A percentile compares a stretch with the other conserved stretches of the same genome.
phyloP scores from a whole-genome alignment of 2,329 filamentous ascomycete genomes.

The Talaromyces sp. region DNA sequence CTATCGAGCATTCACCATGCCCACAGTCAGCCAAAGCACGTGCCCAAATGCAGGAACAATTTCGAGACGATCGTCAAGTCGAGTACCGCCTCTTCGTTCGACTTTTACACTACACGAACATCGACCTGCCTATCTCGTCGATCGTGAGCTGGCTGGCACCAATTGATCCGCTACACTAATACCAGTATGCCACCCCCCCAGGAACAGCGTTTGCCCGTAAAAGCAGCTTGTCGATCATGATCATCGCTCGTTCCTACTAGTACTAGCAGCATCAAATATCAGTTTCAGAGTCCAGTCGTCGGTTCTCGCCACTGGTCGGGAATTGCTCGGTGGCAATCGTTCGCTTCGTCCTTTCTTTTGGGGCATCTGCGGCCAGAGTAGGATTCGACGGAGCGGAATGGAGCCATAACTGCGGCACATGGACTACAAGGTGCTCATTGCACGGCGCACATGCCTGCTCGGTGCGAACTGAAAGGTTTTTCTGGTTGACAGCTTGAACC shows the following conservation, averaged over 20 bases:
- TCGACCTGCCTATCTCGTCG: neutral
- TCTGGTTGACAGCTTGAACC: neutral
- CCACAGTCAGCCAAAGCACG: neutral
- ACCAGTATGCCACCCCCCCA: neutral
- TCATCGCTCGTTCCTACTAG: neutral
- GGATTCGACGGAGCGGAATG: neutral
- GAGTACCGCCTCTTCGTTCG: too few relatives aligned
- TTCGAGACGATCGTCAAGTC: neutral
- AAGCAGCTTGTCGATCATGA: constrained; percentile 1
- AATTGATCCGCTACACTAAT: neutral
- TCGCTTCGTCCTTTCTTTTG: neutral
- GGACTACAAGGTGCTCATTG: constrained; percentile 1
- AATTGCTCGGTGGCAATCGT: neutral
- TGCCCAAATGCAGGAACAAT: neutral
- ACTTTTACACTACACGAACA: neutral
- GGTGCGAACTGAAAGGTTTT: neutral
- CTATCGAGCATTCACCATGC: neutral
- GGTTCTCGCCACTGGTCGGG: neutral
- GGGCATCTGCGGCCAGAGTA: neutral
- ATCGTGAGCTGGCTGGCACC: neutral
- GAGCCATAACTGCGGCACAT: neutral
- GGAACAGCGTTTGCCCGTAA: neutral
- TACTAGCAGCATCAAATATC: neutral
- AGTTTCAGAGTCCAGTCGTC: neutral
- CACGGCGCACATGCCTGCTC: neutral